These are phyloP conservation scores for Coniochaeta sp. DNA, from an alignment of 2,329 filamentous ascomycete genomes.

Conservation along the genomic window DNA sequence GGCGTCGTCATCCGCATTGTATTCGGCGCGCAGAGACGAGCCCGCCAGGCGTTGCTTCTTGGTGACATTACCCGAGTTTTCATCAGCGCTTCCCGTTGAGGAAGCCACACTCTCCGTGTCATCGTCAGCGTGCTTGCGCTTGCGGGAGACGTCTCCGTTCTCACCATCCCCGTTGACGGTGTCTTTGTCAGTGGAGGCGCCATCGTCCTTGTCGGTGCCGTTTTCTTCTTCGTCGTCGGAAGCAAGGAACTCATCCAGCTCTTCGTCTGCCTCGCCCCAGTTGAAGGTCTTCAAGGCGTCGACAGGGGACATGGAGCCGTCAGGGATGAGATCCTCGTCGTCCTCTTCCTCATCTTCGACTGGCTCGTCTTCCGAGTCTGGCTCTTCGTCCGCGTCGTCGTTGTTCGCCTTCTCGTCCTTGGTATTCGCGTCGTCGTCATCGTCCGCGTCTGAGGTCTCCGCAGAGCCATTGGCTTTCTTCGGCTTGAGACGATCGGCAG, in stretches of 20 bases:
- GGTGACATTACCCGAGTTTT: conserved; percentile 27
- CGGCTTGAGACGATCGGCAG: conserved; percentile 47
- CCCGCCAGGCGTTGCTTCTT: conserved; percentile 46
- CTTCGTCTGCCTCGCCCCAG: conserved; percentile 60
- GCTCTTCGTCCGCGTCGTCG: conserved; percentile 26
- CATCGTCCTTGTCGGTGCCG: conserved; percentile 38
- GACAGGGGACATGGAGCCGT: conserved; percentile 42
- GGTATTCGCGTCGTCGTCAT: conserved; percentile 22
- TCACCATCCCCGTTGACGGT: conserved; percentile 25
- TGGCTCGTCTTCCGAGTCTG: conserved; percentile 23
- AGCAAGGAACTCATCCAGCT: conserved; percentile 68
- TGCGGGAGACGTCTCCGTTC: not conserved
- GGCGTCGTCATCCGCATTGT: conserved; percentile 22
- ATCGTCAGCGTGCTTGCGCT: conserved; percentile 8
- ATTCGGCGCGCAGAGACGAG: conserved; percentile 36
- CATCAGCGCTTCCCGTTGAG: conserved; percentile 8
- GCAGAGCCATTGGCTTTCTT: conserved; percentile 24
- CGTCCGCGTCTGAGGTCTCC: conserved; percentile 17
- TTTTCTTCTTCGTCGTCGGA: no score
- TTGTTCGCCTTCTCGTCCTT: conserved; percentile 34
- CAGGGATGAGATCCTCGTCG: conserved; percentile 41
- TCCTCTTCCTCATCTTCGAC: conserved; percentile 28
- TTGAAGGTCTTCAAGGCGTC: conserved; percentile 52
- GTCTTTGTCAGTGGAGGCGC: conserved; percentile 17
- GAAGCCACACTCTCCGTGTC: conserved; percentile 14